Evolutionary conservation across 129 eudicot genomes (phyloP).

Genomic region (Helichrysum umbraculigerum): DNA sequence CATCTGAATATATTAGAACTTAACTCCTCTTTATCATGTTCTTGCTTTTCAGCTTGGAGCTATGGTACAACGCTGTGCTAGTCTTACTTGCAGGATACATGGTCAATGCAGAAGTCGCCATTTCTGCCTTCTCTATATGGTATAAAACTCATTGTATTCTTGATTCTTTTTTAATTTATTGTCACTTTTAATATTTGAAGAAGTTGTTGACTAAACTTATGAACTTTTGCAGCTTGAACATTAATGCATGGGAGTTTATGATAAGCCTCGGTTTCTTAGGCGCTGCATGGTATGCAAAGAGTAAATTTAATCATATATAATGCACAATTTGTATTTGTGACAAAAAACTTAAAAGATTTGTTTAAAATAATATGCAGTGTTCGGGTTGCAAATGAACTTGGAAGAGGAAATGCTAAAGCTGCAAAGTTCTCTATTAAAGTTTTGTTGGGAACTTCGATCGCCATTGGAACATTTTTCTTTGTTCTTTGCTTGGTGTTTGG

Average conservation of each 20-base stretch:
- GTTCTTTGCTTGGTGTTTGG: slow-evolving; percentile 65
- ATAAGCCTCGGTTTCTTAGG: slow-evolving; percentile 81
- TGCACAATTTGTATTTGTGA: neutral
- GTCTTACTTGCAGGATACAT: slow-evolving; percentile 84
- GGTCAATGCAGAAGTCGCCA: slow-evolving; percentile 76
- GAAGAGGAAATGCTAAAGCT: slow-evolving; percentile 82
- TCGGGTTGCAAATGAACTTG: slow-evolving; percentile 88
- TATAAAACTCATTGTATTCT: slow-evolving; percentile 11
- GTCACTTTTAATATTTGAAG: neutral
- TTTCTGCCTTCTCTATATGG: slow-evolving; percentile 90
- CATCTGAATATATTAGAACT: neutral
- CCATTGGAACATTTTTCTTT: slow-evolving; percentile 61
- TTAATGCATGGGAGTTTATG: slow-evolving; percentile 74
- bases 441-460: slow-evolving; percentile 58
- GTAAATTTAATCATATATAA: neutral
- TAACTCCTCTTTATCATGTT: slow-evolving; percentile 9
- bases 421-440: slow-evolving; percentile 78
- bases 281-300: slow-evolving; percentile 65
- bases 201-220: neutral
- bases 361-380: slow-evolving; percentile 44
- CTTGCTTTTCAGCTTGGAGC: slow-evolving; percentile 55
- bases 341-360: neutral
- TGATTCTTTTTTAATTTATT: neutral
- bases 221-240: slow-evolving; percentile 56
- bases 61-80: slow-evolving; percentile 80